Percentiles rank a stretch among this genome's conserved stretches.
These are phyloP conservation scores for Halocafeteria seosinensis DNA, from an alignment of 108 stramenopile genomes.

Conservation along the genomic window DNA sequence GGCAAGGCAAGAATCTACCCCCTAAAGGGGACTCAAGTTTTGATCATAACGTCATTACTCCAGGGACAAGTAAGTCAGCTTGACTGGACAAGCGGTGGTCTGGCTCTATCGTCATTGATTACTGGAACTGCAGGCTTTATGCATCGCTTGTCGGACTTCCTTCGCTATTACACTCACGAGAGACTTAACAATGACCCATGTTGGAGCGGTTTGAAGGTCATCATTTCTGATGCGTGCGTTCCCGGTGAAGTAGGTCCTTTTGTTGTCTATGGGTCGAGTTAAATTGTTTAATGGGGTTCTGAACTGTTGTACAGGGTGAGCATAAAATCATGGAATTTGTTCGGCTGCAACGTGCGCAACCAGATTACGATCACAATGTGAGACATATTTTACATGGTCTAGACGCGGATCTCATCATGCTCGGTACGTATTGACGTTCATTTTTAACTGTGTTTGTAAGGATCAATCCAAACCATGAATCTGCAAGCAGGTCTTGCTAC, in stretches of 20 bases:
- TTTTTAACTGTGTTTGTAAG: no score
- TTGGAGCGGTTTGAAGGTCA: constrained; percentile 66
- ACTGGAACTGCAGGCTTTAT: constrained; percentile 5
- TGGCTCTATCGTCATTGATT: neutral
- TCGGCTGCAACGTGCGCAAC: constrained; percentile 66
- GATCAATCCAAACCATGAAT: no score
- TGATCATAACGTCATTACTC: constrained; percentile 97
- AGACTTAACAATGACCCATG: constrained; percentile 56
- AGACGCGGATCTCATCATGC: constrained; percentile 99
- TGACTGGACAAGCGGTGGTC: constrained; percentile 51
- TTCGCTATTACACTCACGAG: constrained; percentile 48
- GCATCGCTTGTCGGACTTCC: constrained; percentile 48
- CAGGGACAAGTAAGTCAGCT: constrained; percentile 49
- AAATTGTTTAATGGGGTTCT: no score
- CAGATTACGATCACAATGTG: constrained; percentile 80
- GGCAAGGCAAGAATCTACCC: neutral
- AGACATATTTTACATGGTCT: constrained; percentile 87
- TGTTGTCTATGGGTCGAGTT: no score
- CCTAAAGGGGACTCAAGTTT: constrained; percentile 21
- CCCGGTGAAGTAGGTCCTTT: no score
- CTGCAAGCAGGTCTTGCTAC: constrained; percentile 87
- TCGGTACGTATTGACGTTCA: no score
- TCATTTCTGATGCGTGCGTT: constrained; percentile 76
- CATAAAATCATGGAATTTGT: constrained; percentile 99
- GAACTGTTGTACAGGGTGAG: no score